These are phyloP conservation scores for Aureobasidium sp. DNA, from an alignment of 2,329 filamentous ascomycete genomes.

Conservation along the genomic window DNA sequence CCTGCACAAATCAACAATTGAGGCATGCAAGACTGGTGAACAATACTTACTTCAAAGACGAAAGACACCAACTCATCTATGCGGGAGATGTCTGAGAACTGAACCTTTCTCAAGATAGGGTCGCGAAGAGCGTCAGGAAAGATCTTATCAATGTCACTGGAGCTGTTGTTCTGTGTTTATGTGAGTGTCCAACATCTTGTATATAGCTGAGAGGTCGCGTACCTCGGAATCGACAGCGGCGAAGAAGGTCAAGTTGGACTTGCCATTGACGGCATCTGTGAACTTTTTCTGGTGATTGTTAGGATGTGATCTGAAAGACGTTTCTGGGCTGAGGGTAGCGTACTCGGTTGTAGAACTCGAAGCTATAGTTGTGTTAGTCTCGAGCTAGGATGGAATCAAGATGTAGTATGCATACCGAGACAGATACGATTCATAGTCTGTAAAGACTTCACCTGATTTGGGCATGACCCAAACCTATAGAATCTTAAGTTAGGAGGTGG, in stretches of 20 bases:
- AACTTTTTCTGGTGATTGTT: slow-evolving; percentile 62
- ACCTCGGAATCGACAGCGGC: slow-evolving; percentile 57
- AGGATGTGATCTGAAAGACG: slow-evolving; percentile 14
- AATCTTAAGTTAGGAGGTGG: neutral
- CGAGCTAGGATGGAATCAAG: neutral
- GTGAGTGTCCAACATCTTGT: slow-evolving; percentile 16
- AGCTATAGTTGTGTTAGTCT: slow-evolving; percentile 41
- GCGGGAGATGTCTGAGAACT: slow-evolving; percentile 80
- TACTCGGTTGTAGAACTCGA: slow-evolving; percentile 92
- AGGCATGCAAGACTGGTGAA: neutral
- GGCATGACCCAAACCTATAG: slow-evolving; percentile 81
- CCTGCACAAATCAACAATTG: slow-evolving; percentile 26
- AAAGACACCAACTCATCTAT: slow-evolving; percentile 67
- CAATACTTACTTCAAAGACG: slow-evolving; percentile 47
- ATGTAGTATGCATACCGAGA: slow-evolving; percentile 56
- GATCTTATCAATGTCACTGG: slow-evolving; percentile 78
- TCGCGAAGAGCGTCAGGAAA: slow-evolving; percentile 89
- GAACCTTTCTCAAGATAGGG: slow-evolving; percentile 80
- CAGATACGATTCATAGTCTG: slow-evolving; percentile 80
- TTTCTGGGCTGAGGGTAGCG: slow-evolving; percentile 20
- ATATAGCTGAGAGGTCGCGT: slow-evolving; percentile 15
- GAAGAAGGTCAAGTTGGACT: slow-evolving; percentile 85
- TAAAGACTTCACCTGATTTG: slow-evolving; percentile 84
- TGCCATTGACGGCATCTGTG: slow-evolving; percentile 92
- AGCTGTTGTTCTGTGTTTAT: slow-evolving; percentile 47